Percentiles rank a stretch among this genome's conserved stretches.
phyloP scores from a whole-genome alignment of 768 basidiomycete genomes.

The Rhizopogon vulgaris region DNA sequence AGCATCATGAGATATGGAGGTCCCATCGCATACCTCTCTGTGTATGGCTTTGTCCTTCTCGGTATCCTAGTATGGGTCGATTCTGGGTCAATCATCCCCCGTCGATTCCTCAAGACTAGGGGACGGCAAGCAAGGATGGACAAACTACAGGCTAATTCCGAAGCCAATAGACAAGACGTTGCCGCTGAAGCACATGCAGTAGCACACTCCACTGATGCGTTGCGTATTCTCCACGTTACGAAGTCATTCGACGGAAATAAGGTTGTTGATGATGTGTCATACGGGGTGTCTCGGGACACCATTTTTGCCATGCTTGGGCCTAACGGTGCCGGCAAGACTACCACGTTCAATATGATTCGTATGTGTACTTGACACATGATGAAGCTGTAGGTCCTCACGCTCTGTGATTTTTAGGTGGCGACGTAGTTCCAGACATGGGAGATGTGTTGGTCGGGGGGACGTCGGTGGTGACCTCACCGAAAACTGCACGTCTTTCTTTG shows the following conservation, averaged over 20 bases:
- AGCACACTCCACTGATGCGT: constrained; percentile 42
- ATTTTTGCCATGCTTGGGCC: constrained; percentile 74
- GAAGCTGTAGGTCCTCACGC: not conserved
- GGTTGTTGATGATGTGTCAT: constrained; percentile 70
- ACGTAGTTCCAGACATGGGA: constrained; percentile 59
- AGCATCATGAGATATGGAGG: constrained; percentile 60
- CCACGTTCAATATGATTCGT: constrained; percentile 79
- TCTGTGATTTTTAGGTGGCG: constrained; percentile 45
- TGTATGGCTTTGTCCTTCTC: constrained; percentile 53
- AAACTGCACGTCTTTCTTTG: constrained; percentile 57
- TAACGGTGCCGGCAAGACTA: constrained; percentile 82
- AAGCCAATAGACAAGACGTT: constrained; percentile 42
- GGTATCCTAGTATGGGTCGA: constrained; percentile 65
- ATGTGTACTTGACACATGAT: constrained; percentile 18
- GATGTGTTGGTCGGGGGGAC: constrained; percentile 63
- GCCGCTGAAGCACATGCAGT: constrained; percentile 45
- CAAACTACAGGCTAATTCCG: constrained; percentile 9
- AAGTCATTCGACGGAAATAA: constrained; percentile 51
- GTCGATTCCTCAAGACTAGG: constrained; percentile 24
- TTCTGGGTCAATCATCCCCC: constrained; percentile 53
- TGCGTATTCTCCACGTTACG: constrained; percentile 57
- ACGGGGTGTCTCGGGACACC: constrained; percentile 57
- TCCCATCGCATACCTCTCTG: constrained; percentile 67
- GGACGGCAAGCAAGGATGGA: constrained; percentile 10
- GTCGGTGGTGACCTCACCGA: constrained; percentile 61